Base-by-base conservation (phyloP, 257 asterid species). In the Coffea canephora region DNA sequence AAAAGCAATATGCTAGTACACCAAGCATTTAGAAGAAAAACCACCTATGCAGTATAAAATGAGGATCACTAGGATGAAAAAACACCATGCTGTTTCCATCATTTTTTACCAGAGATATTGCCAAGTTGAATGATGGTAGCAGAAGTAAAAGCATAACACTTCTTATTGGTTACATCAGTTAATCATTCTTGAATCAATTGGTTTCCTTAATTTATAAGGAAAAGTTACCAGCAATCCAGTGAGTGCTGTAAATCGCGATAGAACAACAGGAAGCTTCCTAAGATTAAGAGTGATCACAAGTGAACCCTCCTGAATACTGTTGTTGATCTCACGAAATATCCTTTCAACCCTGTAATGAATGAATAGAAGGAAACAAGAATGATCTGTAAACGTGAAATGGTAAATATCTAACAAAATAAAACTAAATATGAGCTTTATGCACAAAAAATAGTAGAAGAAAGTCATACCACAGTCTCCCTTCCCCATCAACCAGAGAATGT, bases 401-500 rank as follows among this genome's bases (percentile, higher is more conserved):
- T 21, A 75, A 67, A 65, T 25, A n/a, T 65, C 11, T 7, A 71
- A 45, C 71, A 75, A 18, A 36, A 57, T 12, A 57, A 1, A 25
- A 4, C 2, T 18, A 34, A 43, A n/a, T 27, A 27, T 75, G 43
- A 57, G 45, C 57, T 45, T 72, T 65, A 18, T 71, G 77, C 73
- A 54, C 31, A 77, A 77, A 80, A 74, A 78, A 31, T 15, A 36
- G 1, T 48, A 45, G 71, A 72, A 75, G 68, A 81, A 57, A 57
- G 78, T 34, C 82, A 69, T 74, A 95, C 99, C 99, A 96, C 77
- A 89, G 97, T 81, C 92, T 87, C 84, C 99, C 99, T 82, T 94
- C 99, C 85, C 97, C 98, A 83, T 94, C 99, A 83, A 90, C 97
- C 78, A 96, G 88, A 78, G 99, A 87, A 81, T 89, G 94, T 88